phyloP scores from a whole-genome alignment of 805 yeast species.

The Saccharomycopsis sp. region DNA sequence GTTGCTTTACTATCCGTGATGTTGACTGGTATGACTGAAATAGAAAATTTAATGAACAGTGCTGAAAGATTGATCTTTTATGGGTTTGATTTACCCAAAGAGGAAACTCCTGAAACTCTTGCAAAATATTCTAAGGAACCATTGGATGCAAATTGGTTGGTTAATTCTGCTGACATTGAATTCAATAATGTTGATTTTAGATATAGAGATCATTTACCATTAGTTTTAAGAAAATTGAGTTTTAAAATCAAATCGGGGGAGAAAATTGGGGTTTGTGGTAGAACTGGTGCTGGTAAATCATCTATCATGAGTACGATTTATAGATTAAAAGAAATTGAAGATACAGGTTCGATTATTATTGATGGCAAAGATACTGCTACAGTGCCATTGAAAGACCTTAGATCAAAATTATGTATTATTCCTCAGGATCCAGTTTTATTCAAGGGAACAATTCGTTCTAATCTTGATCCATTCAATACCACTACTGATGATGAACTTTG shows the following conservation, averaged over 20 bases:
- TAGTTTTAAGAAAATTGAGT: conserved; percentile 47
- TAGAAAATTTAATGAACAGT: conserved; percentile 50
- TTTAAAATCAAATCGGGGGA: conserved; percentile 41
- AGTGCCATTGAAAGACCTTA: conserved; percentile 56
- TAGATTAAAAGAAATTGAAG: conserved; percentile 48
- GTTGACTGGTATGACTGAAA: conserved; percentile 54
- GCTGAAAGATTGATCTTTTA: conserved; percentile 58
- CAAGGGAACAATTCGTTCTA: conserved; percentile 65
- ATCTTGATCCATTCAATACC: conserved; percentile 64
- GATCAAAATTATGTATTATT: conserved; percentile 65
- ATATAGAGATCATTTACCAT: conserved; percentile 56
- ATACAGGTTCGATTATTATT: conserved; percentile 41
- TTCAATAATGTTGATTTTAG: conserved; percentile 47
- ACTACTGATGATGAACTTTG: conserved; percentile 51
- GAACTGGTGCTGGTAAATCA: conserved; percentile 70
- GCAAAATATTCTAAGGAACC: conserved; percentile 11
- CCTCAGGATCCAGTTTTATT: conserved; percentile 86
- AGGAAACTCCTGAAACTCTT: conserved; percentile 37
- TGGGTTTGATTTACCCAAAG: conserved; percentile 54
- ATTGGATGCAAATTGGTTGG: conserved; percentile 41
- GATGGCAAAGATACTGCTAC: conserved; percentile 59
- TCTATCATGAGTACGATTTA: conserved; percentile 64
- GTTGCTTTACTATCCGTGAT: conserved; percentile 46
- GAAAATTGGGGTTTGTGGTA: conserved; percentile 55
- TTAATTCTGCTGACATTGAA: conserved; percentile 42